These are phyloP conservation scores for Phellopilus nigrolimitatus DNA, from an alignment of 1,284 basidiomycete genomes.

Conservation along the genomic window DNA sequence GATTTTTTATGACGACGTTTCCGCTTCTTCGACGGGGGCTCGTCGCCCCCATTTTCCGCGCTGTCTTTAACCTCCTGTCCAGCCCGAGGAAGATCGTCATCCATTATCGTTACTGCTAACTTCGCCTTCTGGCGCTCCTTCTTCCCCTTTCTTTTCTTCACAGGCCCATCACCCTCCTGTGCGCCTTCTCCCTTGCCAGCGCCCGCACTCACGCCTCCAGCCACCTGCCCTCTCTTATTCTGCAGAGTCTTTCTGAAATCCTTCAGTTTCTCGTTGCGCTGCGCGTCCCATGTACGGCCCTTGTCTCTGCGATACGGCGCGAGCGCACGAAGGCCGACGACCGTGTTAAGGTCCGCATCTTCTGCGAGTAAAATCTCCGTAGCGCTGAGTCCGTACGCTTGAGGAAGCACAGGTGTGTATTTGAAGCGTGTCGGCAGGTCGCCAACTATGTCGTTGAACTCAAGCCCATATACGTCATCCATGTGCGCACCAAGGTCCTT, in stretches of 20 bases:
- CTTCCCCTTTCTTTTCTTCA: conserved; percentile 70
- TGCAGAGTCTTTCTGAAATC: conserved; percentile 66
- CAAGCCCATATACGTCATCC: conserved; percentile 85
- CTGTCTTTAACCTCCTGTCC: neutral
- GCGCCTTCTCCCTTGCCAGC: conserved; percentile 18
- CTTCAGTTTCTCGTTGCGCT: conserved; percentile 63
- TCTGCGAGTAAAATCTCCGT: conserved; percentile 90
- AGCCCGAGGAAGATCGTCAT: neutral
- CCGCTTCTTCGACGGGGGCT: conserved; percentile 14
- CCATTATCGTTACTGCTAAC: conserved; percentile 7
- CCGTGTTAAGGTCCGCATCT: conserved; percentile 90
- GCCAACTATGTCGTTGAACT: conserved; percentile 96
- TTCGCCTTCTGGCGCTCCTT: conserved; percentile 64
- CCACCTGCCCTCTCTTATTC: conserved; percentile 21
- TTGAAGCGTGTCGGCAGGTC: conserved; percentile 92
- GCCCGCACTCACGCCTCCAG: conserved; percentile 22
- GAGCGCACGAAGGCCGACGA: conserved; percentile 83
- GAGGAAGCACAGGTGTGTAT: conserved; percentile 71
- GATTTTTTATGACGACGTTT: conserved; percentile 17
- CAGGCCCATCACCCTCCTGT: conserved; percentile 21
- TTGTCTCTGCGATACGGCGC: conserved; percentile 79
- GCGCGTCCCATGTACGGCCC: conserved; percentile 54
- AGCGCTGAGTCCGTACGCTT: conserved; percentile 73
- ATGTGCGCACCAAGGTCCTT: conserved; percentile 79
- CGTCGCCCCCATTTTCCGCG: neutral